Evolutionary conservation across 208 protist species (phyloP).

Genomic region (Entamoeba invadens): DNA sequence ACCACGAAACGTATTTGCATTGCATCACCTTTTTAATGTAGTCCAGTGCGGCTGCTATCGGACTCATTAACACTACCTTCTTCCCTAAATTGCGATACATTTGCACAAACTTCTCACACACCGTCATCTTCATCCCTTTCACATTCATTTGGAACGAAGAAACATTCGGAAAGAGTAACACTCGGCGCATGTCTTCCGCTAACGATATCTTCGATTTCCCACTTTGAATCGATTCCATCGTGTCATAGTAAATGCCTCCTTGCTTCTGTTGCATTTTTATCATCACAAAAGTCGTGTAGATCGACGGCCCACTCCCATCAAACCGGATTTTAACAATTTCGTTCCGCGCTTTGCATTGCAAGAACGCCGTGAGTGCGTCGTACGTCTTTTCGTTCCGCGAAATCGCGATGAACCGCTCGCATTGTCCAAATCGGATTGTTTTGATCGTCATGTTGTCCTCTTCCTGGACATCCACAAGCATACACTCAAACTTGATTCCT

Average conservation of each 20-base stretch:
- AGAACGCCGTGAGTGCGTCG: not conserved
- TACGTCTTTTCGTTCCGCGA: not conserved
- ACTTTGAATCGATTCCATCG: not conserved
- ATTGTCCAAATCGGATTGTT: not conserved
- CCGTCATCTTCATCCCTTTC: not conserved
- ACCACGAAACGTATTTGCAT: not conserved
- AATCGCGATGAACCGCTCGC: not conserved
- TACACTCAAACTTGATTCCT: not conserved
- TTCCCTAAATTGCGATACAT: not conserved
- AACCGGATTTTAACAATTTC: not conserved
- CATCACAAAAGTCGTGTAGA: not conserved
- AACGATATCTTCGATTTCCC: not conserved
- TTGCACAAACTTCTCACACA: not conserved
- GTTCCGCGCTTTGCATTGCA: not conserved
- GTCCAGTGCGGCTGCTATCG: not conserved
- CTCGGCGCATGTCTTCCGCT: not conserved
- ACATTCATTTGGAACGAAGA: not conserved
- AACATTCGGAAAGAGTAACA: not conserved
- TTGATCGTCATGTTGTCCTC: not conserved
- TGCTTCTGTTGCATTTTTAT: not conserved
- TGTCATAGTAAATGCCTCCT: not conserved
- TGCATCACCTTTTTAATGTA: not conserved
- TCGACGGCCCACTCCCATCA: not conserved
- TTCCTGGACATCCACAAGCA: not conserved
- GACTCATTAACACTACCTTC: not conserved